phyloP scores from a whole-genome alignment of 2,329 filamentous ascomycete genomes.

The Botrytis porri region DNA sequence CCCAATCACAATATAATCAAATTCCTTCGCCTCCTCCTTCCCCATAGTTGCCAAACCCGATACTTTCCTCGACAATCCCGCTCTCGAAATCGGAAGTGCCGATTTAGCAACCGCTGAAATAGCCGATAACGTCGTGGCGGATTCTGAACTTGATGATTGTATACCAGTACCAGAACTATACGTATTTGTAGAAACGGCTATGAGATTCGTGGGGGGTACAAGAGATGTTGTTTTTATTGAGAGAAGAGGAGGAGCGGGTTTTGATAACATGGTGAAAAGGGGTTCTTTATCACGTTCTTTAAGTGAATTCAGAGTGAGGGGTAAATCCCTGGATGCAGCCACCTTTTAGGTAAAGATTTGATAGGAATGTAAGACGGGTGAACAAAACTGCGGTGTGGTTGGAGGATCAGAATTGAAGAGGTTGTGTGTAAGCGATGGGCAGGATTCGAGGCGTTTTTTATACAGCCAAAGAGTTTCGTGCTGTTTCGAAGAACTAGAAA shows the following conservation, averaged over 20 bases:
- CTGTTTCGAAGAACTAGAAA: background rate
- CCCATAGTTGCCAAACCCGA: background rate
- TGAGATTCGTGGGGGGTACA: constrained; percentile 5
- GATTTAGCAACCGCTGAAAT: constrained; percentile 16
- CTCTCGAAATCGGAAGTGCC: constrained; percentile 18
- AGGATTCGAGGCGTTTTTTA: constrained; percentile 13
- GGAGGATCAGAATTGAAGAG: constrained; percentile 5
- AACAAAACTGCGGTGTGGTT: background rate
- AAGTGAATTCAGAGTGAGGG: constrained; percentile 11
- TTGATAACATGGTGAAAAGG: background rate
- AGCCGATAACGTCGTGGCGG: constrained; percentile 19
- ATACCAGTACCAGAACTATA: background rate
- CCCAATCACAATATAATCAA: constrained; percentile 53
- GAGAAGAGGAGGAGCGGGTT: constrained; percentile 4
- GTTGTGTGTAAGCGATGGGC: constrained; percentile 19
- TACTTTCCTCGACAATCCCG: constrained; percentile 14
- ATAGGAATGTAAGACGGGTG: constrained; percentile 16
- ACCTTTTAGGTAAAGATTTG: background rate
- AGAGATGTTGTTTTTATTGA: background rate
- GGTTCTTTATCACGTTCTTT: constrained; percentile 13
- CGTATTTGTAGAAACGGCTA: background rate
- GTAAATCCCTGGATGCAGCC: constrained; percentile 9
- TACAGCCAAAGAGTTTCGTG: background rate
- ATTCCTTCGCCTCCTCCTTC: constrained; percentile 40
- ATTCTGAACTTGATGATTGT: background rate